These are phyloP conservation scores for Saccharomycopsis fibuligera DNA, from an alignment of 805 yeast genomes.

Conservation along the genomic window DNA sequence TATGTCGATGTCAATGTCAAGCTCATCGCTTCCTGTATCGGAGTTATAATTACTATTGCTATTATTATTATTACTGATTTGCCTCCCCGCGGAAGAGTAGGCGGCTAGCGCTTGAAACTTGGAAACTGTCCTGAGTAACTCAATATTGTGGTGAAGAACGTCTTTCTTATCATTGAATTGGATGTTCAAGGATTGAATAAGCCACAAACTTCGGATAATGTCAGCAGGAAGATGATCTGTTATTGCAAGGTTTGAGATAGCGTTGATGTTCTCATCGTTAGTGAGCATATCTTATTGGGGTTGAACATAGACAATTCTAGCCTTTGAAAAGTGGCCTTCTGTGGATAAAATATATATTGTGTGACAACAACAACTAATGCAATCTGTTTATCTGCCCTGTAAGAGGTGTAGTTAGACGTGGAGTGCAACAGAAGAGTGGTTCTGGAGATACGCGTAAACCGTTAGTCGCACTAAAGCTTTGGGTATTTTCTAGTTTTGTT, in stretches of 20 bases:
- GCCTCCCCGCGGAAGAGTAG: background rate
- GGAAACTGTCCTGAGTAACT: background rate
- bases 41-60: background rate
- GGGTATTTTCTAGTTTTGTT: too few relatives aligned
- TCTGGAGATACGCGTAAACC: too few relatives aligned
- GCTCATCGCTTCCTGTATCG: background rate
- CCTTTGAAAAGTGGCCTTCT: too few relatives aligned
- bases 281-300: background rate
- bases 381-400: too few relatives aligned
- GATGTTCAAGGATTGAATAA: conserved; percentile 32
- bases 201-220: conserved; percentile 36
- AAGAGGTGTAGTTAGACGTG: too few relatives aligned
- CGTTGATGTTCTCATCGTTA: conserved; percentile 4
- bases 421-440: too few relatives aligned
- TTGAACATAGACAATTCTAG: background rate
- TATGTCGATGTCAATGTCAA: too few relatives aligned
- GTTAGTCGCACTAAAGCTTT: too few relatives aligned
- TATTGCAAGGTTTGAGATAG: conserved; percentile 17
- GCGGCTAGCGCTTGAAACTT: background rate
- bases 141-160: conserved; percentile 9
- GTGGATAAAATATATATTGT: too few relatives aligned
- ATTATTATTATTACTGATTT: background rate
- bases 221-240: conserved; percentile 39
- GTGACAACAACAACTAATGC: too few relatives aligned
- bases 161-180: conserved; percentile 21